Evolutionary conservation across 106 monocot species (phyloP).

Genomic region (Gastrodia elata): DNA sequence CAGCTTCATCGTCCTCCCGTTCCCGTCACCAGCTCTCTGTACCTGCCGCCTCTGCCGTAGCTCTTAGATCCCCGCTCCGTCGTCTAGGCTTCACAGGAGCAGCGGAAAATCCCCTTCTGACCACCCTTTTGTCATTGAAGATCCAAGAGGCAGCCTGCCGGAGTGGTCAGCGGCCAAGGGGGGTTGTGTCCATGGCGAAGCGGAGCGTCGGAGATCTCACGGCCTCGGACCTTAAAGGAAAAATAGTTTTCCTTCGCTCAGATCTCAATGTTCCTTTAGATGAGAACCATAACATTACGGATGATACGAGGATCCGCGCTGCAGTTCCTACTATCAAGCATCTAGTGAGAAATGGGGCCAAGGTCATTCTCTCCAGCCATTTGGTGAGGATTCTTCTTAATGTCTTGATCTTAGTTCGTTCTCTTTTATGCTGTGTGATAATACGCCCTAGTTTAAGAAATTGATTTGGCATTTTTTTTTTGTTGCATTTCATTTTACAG

Average conservation of each 20-base stretch:
- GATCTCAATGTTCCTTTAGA: constrained; percentile 92
- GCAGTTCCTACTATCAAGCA: constrained; percentile 91
- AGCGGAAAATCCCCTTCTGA: constrained; percentile 30
- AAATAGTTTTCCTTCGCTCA: constrained; percentile 71
- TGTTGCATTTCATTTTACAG: neutral
- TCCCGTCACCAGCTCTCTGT: constrained; percentile 18
- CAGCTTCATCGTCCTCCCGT: constrained; percentile 24
- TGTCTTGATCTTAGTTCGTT: neutral
- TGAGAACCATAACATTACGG: constrained; percentile 77
- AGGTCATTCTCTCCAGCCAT: constrained; percentile 84
- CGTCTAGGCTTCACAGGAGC: constrained; percentile 44
- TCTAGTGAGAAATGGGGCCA: constrained; percentile 65
- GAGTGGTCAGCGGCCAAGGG: constrained; percentile 30
- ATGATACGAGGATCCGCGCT: constrained; percentile 85
- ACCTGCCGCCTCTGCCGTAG: constrained; percentile 10
- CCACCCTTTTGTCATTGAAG: constrained; percentile 19
- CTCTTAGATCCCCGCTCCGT: constrained; percentile 18
- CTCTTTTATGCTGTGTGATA: neutral
- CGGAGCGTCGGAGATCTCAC: constrained; percentile 79
- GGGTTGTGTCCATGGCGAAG: constrained; percentile 77
- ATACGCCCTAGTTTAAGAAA: neutral
- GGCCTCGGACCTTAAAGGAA: constrained; percentile 62
- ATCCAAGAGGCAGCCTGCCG: constrained; percentile 22
- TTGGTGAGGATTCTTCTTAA: constrained; percentile 33
- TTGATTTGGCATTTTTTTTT: constrained; percentile 1